Percentiles rank a stretch among this genome's conserved stretches.
These are phyloP conservation scores for Pseudocercospora fuligena DNA, from an alignment of 2,329 filamentous ascomycete genomes.

Conservation along the genomic window DNA sequence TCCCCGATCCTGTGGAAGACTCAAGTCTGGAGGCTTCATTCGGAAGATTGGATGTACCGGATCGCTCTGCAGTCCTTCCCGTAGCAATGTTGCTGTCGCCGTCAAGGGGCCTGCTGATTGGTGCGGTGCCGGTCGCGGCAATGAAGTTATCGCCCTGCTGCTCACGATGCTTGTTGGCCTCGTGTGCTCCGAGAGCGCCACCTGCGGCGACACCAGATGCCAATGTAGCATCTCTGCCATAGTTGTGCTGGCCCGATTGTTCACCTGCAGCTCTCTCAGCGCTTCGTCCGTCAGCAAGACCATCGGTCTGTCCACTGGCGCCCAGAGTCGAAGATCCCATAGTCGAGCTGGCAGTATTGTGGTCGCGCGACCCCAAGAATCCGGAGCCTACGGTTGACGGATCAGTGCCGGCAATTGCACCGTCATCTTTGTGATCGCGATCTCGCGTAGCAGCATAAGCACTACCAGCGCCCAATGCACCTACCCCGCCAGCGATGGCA, in stretches of 20 bases:
- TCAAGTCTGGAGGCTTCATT: neutral
- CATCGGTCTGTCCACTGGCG: slow-evolving; percentile 16
- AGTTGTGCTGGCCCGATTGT: slow-evolving; percentile 18
- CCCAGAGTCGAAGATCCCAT: slow-evolving; percentile 1
- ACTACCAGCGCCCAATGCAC: slow-evolving; percentile 37
- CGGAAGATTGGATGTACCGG: slow-evolving; percentile 1
- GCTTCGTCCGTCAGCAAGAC: slow-evolving; percentile 19
- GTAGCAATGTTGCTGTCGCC: neutral
- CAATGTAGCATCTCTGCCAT: slow-evolving; percentile 15
- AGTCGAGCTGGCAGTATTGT: neutral
- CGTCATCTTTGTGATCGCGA: slow-evolving; percentile 6
- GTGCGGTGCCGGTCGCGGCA: slow-evolving; percentile 13
- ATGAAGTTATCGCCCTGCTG: slow-evolving; percentile 13
- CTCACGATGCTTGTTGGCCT: slow-evolving; percentile 8
- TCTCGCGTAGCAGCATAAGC: slow-evolving; percentile 14
- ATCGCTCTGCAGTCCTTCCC: neutral
- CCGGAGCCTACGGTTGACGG: neutral
- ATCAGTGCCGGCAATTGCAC: slow-evolving; percentile 4
- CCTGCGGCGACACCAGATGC: slow-evolving; percentile 6
- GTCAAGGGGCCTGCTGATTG: slow-evolving; percentile 14
- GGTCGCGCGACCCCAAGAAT: slow-evolving; percentile 7
- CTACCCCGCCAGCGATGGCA: slow-evolving; percentile 39
- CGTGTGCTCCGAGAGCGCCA: slow-evolving; percentile 7
- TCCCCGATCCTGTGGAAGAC: neutral
- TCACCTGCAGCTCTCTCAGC: slow-evolving; percentile 17